Percentiles rank a stretch among this genome's conserved stretches.
These are phyloP conservation scores for Phytophthora ohioensis DNA, from an alignment of 352 stramenopile species.

Conservation along the genomic window DNA sequence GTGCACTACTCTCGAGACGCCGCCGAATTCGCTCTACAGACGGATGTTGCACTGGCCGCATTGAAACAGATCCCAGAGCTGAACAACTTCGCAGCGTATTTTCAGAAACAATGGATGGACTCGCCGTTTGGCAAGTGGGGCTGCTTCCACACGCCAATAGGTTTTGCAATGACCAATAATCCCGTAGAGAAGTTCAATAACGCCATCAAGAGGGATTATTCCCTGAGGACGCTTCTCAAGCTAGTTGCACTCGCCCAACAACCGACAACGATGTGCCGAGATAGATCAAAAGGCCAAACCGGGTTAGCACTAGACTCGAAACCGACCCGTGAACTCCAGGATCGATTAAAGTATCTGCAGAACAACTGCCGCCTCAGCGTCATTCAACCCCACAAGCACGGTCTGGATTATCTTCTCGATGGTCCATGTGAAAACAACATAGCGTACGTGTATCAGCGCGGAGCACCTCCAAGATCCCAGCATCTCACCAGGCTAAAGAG, in stretches of 20 bases:
- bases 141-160: conserved; percentile 9
- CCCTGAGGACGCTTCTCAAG: background rate
- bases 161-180: conserved; percentile 7
- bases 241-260: conserved; percentile 4
- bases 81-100: background rate
- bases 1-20: too few relatives aligned
- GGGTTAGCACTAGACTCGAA: conserved; percentile 4
- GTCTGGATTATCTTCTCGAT: conserved; percentile 6
- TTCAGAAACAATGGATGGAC: conserved; percentile 8
- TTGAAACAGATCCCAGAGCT: background rate
- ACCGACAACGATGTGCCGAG: conserved; percentile 2
- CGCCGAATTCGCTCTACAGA: too few relatives aligned
- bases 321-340: conserved; percentile 14
- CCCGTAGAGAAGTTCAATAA: conserved; percentile 9
- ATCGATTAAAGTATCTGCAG: conserved; percentile 6
- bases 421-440: conserved; percentile 6
- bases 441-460: conserved; percentile 10
- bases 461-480: background rate
- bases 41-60: too few relatives aligned
- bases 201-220: conserved; percentile 31
- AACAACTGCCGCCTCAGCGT: conserved; percentile 4
- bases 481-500: background rate
- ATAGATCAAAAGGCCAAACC: conserved; percentile 3
- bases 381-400: conserved; percentile 15
- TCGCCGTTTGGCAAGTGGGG: background rate